Percentiles rank a stretch among this genome's conserved stretches.
Conservation (phyloP, 2,329 filamentous ascomycete species). For the Pseudocercospora macadamiae region DNA sequence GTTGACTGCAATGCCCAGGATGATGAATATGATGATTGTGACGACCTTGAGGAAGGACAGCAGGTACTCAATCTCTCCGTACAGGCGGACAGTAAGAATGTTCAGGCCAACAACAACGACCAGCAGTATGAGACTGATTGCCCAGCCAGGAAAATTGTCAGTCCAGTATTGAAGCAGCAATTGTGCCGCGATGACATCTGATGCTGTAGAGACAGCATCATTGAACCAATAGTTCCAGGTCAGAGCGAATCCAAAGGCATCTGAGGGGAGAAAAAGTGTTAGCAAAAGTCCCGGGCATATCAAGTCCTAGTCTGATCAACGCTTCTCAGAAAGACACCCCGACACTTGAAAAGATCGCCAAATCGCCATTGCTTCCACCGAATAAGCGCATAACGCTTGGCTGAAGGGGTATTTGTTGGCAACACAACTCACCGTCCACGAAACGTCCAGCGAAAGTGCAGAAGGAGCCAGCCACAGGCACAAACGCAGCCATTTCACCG, state of each 20-base stretch:
- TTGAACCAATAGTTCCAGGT: slow-evolving; percentile 68
- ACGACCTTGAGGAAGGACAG: slow-evolving; percentile 59
- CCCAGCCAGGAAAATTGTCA: slow-evolving; percentile 65
- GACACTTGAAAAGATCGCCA: no score
- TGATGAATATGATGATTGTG: slow-evolving; percentile 62
- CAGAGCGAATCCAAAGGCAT: slow-evolving; percentile 76
- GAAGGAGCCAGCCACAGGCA: slow-evolving; percentile 76
- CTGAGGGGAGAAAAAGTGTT: no score
- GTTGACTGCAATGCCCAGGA: slow-evolving; percentile 64
- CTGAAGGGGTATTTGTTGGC: no score
- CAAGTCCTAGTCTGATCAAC: no score
- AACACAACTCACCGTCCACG: no score
- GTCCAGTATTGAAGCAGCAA: slow-evolving; percentile 65
- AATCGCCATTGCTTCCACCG: no score
- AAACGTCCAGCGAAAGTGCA: slow-evolving; percentile 65
- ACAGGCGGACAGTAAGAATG: slow-evolving; percentile 56
- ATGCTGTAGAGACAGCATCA: slow-evolving; percentile 62
- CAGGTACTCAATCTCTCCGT: slow-evolving; percentile 59
- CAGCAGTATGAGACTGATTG: slow-evolving; percentile 64
- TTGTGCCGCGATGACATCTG: slow-evolving; percentile 63
- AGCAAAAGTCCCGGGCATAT: no score
- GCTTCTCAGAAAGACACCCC: no score
- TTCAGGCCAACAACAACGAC: slow-evolving; percentile 58
- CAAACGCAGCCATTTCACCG: slow-evolving; percentile 82
- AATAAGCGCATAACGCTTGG: no score